Conservation (phyloP, 352 stramenopile species). For the Hyaloperonospora arabidopsidis region DNA sequence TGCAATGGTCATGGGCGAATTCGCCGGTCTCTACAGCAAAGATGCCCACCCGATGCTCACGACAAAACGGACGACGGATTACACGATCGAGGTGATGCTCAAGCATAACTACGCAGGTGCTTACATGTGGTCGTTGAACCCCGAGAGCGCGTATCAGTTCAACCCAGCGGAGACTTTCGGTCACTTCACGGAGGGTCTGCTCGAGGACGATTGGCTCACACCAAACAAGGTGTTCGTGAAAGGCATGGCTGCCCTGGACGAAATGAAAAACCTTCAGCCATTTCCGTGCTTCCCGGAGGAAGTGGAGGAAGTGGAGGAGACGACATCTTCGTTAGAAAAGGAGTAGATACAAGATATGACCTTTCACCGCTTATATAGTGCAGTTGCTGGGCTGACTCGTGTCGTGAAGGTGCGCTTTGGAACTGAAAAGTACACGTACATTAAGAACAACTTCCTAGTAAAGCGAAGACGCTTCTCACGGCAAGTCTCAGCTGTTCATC, state of each 20-base stretch:
- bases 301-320: conserved; percentile 15
- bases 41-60: conserved; percentile 43
- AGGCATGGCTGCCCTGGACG: conserved; percentile 44
- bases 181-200: conserved; percentile 45
- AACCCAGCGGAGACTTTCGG: conserved; percentile 53
- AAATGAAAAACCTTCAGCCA: conserved; percentile 39
- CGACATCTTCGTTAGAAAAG: conserved; percentile 5
- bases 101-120: conserved; percentile 39
- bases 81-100: conserved; percentile 52
- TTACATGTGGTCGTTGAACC: conserved; percentile 74
- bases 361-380: conserved; percentile 1
- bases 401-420: not conserved
- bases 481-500: not conserved
- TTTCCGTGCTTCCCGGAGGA: conserved; percentile 56
- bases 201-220: conserved; percentile 62
- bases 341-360: conserved; percentile 9
- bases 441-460: not conserved
- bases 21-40: conserved; percentile 49
- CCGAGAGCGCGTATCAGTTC: conserved; percentile 62
- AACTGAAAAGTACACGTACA: not conserved
- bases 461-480: too few species aligned
- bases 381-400: not conserved
- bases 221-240: conserved; percentile 52
- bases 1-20: conserved; percentile 57
- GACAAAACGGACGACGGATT: conserved; percentile 56